A percentile compares a stretch with the other conserved stretches of the same genome.
phyloP scores from a whole-genome alignment of 441 rosid species.

The Flueggea neowawraea region DNA sequence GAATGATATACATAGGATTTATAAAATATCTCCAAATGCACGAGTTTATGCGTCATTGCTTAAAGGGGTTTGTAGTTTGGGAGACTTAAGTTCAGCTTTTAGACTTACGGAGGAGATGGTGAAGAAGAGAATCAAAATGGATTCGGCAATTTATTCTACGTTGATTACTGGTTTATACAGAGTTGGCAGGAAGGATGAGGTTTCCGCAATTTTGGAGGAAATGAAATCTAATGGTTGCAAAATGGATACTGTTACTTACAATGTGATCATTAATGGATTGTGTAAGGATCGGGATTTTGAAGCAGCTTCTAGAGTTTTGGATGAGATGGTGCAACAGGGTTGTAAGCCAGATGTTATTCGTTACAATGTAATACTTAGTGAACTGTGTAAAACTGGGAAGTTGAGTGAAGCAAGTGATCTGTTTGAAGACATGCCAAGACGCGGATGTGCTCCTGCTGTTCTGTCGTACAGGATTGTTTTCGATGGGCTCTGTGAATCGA shows the following conservation, averaged over 20 bases:
- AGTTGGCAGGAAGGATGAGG: slow-evolving; percentile 55
- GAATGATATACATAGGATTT: slow-evolving; percentile 43
- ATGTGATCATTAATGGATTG: slow-evolving; percentile 50
- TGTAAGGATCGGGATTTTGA: slow-evolving; percentile 48
- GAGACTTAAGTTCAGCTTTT: slow-evolving; percentile 48
- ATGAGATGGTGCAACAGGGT: slow-evolving; percentile 54
- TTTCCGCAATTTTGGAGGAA: slow-evolving; percentile 40
- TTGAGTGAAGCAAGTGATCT: slow-evolving; percentile 60
- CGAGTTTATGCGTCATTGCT: slow-evolving; percentile 46
- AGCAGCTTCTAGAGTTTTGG: slow-evolving; percentile 47
- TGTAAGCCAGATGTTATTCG: slow-evolving; percentile 61
- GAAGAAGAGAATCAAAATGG: slow-evolving; percentile 33
- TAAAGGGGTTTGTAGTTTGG: slow-evolving; percentile 44
- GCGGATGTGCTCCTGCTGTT: slow-evolving; percentile 65
- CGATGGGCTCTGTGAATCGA: slow-evolving; percentile 46
- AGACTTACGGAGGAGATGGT: slow-evolving; percentile 65
- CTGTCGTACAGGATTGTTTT: slow-evolving; percentile 72
- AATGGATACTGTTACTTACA: slow-evolving; percentile 57
- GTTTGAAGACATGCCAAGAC: slow-evolving; percentile 77
- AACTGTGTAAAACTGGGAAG: slow-evolving; percentile 50
- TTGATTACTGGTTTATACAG: slow-evolving; percentile 49
- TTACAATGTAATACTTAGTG: slow-evolving; percentile 56
- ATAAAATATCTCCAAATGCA: slow-evolving; percentile 35
- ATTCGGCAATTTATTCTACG: slow-evolving; percentile 51
- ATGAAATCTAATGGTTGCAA: slow-evolving; percentile 50